Conservation (phyloP, 2,329 filamentous ascomycete genomes). For the Ophiognomonia clavigignenti-juglandacearum region DNA sequence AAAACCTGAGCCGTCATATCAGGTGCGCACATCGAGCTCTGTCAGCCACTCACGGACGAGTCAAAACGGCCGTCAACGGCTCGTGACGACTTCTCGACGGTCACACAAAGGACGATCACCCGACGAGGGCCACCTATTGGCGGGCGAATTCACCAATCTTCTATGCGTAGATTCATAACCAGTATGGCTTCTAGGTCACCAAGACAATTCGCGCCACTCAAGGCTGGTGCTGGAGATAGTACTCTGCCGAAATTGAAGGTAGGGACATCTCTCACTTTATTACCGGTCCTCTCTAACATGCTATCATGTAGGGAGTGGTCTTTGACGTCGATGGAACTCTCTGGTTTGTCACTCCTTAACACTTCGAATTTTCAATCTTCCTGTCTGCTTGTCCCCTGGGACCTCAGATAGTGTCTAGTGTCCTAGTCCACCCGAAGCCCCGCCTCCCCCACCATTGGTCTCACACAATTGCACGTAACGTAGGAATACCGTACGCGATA, state of each 20-base stretch:
- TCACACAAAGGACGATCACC: background rate
- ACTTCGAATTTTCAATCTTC: slow-evolving; percentile 3
- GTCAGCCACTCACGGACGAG: slow-evolving; percentile 1
- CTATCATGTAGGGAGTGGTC: slow-evolving; percentile 50
- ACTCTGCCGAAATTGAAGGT: slow-evolving; percentile 37
- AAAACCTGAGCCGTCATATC: no score
- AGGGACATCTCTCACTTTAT: background rate
- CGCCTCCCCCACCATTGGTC: no score
- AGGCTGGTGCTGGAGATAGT: slow-evolving; percentile 27
- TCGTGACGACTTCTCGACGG: background rate
- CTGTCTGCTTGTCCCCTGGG: background rate
- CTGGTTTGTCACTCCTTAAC: slow-evolving; percentile 56
- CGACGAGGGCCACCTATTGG: no score
- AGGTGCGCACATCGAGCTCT: no score
- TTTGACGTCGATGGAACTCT: slow-evolving; percentile 96
- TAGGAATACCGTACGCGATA: no score
- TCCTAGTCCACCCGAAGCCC: no score
- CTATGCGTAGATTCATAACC: slow-evolving; percentile 31
- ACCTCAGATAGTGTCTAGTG: background rate
- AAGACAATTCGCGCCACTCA: slow-evolving; percentile 54
- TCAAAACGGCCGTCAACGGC: background rate
- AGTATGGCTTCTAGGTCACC: slow-evolving; percentile 37
- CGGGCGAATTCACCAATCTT: no score
- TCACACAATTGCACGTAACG: no score
- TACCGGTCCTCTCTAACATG: slow-evolving; percentile 1